phyloP scores from a whole-genome alignment of 2,329 filamentous ascomycete genomes.

The Xylaria sp. region DNA sequence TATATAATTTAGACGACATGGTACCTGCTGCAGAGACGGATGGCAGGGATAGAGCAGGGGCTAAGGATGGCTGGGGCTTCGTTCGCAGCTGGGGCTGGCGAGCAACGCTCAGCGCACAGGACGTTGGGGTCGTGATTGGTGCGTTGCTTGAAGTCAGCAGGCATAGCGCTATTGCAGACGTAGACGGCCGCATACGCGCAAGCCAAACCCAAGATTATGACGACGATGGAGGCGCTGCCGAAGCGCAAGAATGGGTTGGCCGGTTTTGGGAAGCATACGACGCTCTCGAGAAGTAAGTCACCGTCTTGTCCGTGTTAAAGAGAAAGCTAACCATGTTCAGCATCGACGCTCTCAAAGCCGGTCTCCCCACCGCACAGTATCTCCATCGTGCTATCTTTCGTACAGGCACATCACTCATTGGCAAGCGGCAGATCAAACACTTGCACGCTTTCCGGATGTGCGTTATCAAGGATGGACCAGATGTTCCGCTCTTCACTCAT shows the following conservation, averaged over 20 bases:
- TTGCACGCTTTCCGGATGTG: constrained; percentile 93
- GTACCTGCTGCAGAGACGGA: constrained; percentile 82
- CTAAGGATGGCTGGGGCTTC: constrained; percentile 95
- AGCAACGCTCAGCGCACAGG: constrained; percentile 90
- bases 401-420: constrained; percentile 89
- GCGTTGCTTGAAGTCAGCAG: constrained; percentile 93
- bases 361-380: constrained; percentile 85
- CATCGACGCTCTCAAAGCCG: constrained; percentile 79
- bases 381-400: constrained; percentile 93
- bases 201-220: constrained; percentile 54
- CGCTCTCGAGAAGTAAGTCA: constrained; percentile 73
- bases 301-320: neutral
- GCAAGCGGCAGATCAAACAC: constrained; percentile 94
- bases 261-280: constrained; percentile 80
- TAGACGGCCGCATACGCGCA: constrained; percentile 50
- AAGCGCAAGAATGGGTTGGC: constrained; percentile 72
- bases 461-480: constrained; percentile 93
- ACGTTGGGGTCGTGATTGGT: constrained; percentile 92
- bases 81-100: constrained; percentile 98
- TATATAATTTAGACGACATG: constrained; percentile 94
- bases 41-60: constrained; percentile 73
- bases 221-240: constrained; percentile 60
- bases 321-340: constrained; percentile 57
- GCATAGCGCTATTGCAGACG: constrained; percentile 54
- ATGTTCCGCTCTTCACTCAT: constrained; percentile 90